Evolutionary conservation across 768 basidiomycete species (phyloP), one percentile per base, ranked within the genome.

Genomic region (Mrakia blollopis): DNA sequence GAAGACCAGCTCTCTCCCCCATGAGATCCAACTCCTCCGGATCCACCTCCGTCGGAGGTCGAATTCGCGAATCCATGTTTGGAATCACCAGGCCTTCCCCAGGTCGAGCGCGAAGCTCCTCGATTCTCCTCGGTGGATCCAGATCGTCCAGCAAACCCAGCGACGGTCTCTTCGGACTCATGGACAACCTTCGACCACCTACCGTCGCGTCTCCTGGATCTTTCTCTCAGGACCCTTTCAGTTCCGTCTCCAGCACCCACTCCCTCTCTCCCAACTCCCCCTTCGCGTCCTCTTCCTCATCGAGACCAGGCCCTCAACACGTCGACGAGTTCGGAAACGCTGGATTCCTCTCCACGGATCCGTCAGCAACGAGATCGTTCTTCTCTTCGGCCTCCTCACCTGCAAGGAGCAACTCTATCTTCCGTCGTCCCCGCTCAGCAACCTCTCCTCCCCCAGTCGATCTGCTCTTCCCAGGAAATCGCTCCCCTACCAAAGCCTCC

Each of bases 31-130:
- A 72, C n/a, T 72, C 71, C 14, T 52, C 35, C 10, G 41, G 67
- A 23, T 35, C 47, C 16, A 60, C 35, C 21, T 68, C 71, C 3
- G 28, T 72, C 14, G 52, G 52, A 37, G 50, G 47, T 14, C 35
- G 73, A 8, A 74, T 74, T 28, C n/a, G 73, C 23, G 73, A 74
- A n/a, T 74, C 73, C 23, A 61, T 74, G 32, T 74, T 74, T 37
- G 73, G 73, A 50, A 35, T 35, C 0, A 30, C 47, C 3, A 39
- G 32, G 18, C 62, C 60, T 21, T 35, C 63, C 2, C 13, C 44
- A 0, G 73, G 65, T 30, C 47, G 62, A 47, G 62, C 73, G 16
- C 44, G 62, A 32, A 65, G 65, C 44, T 50, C n/a, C 9, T 68
- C 73, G 2, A 65, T 47, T 7, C 62, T 63, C n/a, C 62, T 65